Conservation (phyloP, 2,329 filamentous ascomycete species). For the Phaeophleospora eucalypticola region DNA sequence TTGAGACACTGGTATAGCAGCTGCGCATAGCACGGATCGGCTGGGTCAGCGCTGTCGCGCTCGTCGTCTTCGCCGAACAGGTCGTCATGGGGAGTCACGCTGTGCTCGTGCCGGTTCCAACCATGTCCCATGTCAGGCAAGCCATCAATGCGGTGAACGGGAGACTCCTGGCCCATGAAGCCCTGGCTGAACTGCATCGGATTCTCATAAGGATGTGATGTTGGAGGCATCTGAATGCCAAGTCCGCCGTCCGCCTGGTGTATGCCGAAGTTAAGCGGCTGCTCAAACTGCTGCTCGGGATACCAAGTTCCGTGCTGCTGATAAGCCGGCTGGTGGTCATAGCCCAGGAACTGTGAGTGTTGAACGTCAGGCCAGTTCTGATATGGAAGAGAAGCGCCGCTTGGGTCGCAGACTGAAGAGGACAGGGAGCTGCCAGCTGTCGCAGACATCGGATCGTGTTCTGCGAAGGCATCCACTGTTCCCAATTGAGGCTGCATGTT, state of each 20-base stretch:
- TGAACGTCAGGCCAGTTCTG: constrained; percentile 11
- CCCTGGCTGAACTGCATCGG: constrained; percentile 7
- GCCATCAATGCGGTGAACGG: background rate
- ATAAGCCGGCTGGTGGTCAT: constrained; percentile 7
- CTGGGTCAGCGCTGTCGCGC: constrained; percentile 13
- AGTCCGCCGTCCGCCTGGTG: constrained; percentile 11
- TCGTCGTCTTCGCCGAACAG: constrained; percentile 17
- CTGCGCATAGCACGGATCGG: constrained; percentile 60
- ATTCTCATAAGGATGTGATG: constrained; percentile 15
- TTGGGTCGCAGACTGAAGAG: constrained; percentile 16
- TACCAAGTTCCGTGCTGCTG: constrained; percentile 15
- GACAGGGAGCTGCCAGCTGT: constrained; percentile 12
- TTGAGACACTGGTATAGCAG: constrained; percentile 74
- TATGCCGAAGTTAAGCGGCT: constrained; percentile 10
- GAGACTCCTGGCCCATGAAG: constrained; percentile 12
- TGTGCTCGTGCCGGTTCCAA: constrained; percentile 10
- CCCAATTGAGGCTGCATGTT: constrained; percentile 12
- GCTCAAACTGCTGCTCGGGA: constrained; percentile 14
- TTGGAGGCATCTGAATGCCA: constrained; percentile 20
- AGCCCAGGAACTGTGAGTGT: constrained; percentile 3
- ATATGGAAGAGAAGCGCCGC: constrained; percentile 6
- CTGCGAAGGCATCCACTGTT: constrained; percentile 14
- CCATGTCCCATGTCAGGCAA: constrained; percentile 4
- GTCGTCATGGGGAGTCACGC: constrained; percentile 9
- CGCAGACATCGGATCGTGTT: constrained; percentile 10